Evolutionary conservation across 768 basidiomycete species (phyloP).

Genomic region (Suillus tomentosus): DNA sequence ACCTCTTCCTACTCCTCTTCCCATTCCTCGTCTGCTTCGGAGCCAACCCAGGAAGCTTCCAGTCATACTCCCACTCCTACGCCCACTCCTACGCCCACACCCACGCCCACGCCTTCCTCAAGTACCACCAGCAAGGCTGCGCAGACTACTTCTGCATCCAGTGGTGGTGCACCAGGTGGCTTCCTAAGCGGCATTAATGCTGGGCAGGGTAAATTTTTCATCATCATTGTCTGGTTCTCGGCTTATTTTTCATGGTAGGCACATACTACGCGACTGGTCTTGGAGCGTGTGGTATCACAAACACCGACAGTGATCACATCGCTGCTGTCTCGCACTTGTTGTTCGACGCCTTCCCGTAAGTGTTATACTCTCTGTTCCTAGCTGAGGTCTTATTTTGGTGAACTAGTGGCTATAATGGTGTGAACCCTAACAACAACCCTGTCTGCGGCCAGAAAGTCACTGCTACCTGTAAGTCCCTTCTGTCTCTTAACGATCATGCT

Average conservation of each 20-base stretch:
- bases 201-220: constrained; percentile 43
- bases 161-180: constrained; percentile 21
- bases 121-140: constrained; percentile 11
- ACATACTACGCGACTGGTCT: constrained; percentile 39
- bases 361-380: background rate
- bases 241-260: constrained; percentile 19
- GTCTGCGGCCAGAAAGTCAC: constrained; percentile 56
- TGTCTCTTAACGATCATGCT: background rate
- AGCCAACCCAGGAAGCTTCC: constrained; percentile 4
- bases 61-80: constrained; percentile 7
- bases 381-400: background rate
- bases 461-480: constrained; percentile 45
- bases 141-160: constrained; percentile 19
- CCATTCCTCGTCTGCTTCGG: constrained; percentile 2
- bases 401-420: constrained; percentile 52
- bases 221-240: background rate
- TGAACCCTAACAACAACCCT: constrained; percentile 76
- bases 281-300: constrained; percentile 44
- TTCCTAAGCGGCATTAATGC: constrained; percentile 50
- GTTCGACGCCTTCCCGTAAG: constrained; percentile 40
- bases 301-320: constrained; percentile 31
- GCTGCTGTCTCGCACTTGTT: constrained; percentile 37
- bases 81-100: background rate
- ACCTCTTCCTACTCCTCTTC: background rate
- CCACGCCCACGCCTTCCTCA: constrained; percentile 3